These are phyloP conservation scores for Oryza meridionalis DNA, from an alignment of 176 grass and related monocot species.

Conservation along the genomic window DNA sequence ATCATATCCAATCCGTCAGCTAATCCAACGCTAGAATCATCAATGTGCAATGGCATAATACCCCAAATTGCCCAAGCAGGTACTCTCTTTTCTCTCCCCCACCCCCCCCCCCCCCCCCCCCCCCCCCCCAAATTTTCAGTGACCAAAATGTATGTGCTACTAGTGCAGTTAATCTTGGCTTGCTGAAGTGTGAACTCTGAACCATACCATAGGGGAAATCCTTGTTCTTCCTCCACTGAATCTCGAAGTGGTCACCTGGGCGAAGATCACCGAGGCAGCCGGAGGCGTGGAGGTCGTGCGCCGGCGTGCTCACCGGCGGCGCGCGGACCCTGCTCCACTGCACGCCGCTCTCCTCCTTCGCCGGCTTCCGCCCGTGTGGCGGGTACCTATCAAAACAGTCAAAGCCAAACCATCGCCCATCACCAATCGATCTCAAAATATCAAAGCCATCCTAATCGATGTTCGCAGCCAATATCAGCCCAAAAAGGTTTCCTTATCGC, in stretches of 20 bases:
- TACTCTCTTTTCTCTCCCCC: not conserved
- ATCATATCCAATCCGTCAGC: not conserved
- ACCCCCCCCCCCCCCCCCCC: too few species aligned
- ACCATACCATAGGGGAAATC: slow-evolving; percentile 84
- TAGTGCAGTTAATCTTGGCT: too few species aligned
- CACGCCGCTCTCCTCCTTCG: slow-evolving; percentile 73
- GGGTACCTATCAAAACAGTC: slow-evolving; percentile 60
- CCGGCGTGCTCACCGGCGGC: slow-evolving; percentile 60
- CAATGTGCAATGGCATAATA: not conserved
- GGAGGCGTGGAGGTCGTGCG: slow-evolving; percentile 66
- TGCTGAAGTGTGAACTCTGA: not conserved
- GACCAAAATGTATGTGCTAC: too few species aligned
- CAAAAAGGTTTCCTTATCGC: not conserved
- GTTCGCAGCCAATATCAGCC: not conserved
- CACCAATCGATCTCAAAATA: not conserved
- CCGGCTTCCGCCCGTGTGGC: slow-evolving; percentile 71
- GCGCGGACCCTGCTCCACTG: slow-evolving; percentile 68
- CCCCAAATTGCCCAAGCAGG: not conserved
- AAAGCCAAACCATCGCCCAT: not conserved
- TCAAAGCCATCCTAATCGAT: not conserved
- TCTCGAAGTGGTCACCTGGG: slow-evolving; percentile 80
- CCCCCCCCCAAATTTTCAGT: too few species aligned
- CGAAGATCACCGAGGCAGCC: slow-evolving; percentile 60
- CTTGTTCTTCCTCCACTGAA: slow-evolving; percentile 94
- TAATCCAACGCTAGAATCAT: slow-evolving; percentile 1